phyloP scores from a whole-genome alignment of 495 filamentous ascomycete genomes.

The Tuber calosporum region DNA sequence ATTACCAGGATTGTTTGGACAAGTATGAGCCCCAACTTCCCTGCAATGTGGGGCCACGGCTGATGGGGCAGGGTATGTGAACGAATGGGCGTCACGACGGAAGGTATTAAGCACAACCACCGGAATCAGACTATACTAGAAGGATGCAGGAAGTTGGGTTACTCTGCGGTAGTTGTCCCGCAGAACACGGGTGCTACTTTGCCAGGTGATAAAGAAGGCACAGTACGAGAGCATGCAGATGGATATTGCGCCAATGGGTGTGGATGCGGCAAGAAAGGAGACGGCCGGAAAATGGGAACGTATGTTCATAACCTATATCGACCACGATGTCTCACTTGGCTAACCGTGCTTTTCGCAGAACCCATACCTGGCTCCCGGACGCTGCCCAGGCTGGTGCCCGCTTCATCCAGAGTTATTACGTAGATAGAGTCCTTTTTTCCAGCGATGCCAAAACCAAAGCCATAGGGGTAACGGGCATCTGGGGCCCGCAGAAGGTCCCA shows the following conservation, averaged over 20 bases:
- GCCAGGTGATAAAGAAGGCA: conserved; percentile 60
- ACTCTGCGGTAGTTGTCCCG: conserved; percentile 60
- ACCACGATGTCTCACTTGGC: not conserved
- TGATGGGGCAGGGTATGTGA: conserved; percentile 48
- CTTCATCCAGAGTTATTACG: conserved; percentile 73
- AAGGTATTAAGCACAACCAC: conserved; percentile 61
- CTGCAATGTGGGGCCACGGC: conserved; percentile 42
- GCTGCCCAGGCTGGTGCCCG: conserved; percentile 64
- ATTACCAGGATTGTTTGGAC: conserved; percentile 71
- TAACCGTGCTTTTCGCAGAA: conserved; percentile 47
- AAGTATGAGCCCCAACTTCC: conserved; percentile 21
- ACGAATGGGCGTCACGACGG: conserved; percentile 69
- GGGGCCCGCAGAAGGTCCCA: conserved; percentile 50
- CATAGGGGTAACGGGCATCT: conserved; percentile 18
- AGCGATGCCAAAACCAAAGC: conserved; percentile 13
- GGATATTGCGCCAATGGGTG: conserved; percentile 70
- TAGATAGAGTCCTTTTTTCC: conserved; percentile 59
- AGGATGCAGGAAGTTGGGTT: conserved; percentile 69
- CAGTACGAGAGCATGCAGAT: conserved; percentile 11
- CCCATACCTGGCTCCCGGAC: conserved; percentile 68
- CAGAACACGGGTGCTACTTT: conserved; percentile 66
- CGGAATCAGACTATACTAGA: conserved; percentile 63
- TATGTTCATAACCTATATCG: not conserved
- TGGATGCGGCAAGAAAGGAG: conserved; percentile 55
- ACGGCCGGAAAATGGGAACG: conserved; percentile 44